Percentiles rank a stretch among this genome's conserved stretches.
Conservation (phyloP, 1,284 basidiomycete species). For the Leucoagaricus sp. region DNA sequence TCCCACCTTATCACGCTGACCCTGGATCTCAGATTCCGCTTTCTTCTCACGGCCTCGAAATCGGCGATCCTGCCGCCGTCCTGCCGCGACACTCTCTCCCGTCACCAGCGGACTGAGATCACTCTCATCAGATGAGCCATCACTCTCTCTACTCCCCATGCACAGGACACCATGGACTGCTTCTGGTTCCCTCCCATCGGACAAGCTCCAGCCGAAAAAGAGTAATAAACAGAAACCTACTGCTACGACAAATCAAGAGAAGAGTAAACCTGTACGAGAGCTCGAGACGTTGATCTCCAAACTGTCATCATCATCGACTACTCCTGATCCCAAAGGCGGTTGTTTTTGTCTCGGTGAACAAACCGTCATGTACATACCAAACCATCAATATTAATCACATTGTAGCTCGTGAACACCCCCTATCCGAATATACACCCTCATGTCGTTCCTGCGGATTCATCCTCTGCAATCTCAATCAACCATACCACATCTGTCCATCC, state of each 20-base stretch:
- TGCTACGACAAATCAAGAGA: no score
- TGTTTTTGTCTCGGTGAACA: conserved; percentile 68
- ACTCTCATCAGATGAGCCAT: background rate
- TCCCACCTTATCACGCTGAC: conserved; percentile 30
- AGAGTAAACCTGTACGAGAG: conserved; percentile 43
- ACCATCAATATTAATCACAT: background rate
- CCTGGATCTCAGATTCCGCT: conserved; percentile 23
- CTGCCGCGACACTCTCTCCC: conserved; percentile 8
- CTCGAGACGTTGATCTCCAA: conserved; percentile 43
- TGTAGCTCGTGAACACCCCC: conserved; percentile 54
- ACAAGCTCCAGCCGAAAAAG: conserved; percentile 40
- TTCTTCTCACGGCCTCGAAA: conserved; percentile 11
- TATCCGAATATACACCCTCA: conserved; percentile 57
- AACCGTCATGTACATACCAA: background rate
- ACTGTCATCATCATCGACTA: conserved; percentile 32
- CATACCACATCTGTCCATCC: conserved; percentile 53
- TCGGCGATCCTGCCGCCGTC: conserved; percentile 13
- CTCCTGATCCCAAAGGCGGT: conserved; percentile 56
- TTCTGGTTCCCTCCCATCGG: conserved; percentile 52
- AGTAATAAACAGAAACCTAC: conserved; percentile 18
- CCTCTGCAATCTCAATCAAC: conserved; percentile 58
- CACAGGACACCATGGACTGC: conserved; percentile 43
- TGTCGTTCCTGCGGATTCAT: conserved; percentile 63
- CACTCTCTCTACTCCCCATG: conserved; percentile 23
- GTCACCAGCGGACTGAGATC: conserved; percentile 3